Evolutionary conservation across 2,329 filamentous ascomycete genomes (phyloP).

Genomic region (Zasmidium cellare): DNA sequence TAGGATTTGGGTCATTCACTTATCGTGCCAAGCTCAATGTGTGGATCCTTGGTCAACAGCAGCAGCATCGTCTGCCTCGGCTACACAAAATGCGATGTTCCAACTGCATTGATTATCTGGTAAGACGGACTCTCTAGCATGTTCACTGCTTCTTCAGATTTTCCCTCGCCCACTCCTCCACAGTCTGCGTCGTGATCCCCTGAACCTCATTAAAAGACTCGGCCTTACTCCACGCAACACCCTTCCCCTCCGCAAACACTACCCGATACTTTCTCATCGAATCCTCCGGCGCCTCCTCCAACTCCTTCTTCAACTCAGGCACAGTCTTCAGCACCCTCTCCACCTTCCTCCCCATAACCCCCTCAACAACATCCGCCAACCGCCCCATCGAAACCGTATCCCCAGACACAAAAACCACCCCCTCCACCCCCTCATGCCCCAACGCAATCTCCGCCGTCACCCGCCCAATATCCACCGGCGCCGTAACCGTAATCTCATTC

Average conservation of each 20-base stretch:
- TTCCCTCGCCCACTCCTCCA: conserved; percentile 41
- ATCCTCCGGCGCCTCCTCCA: conserved; percentile 50
- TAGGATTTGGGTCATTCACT: no score
- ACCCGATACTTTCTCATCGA: conserved; percentile 60
- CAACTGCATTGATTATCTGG: no score
- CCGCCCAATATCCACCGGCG: conserved; percentile 63
- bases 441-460: conserved; percentile 59
- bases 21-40: no score
- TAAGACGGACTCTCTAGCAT: no score
- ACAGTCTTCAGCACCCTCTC: conserved; percentile 53
- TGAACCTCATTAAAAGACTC: conserved; percentile 55
- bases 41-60: no score
- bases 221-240: conserved; percentile 59
- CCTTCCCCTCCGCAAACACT: conserved; percentile 60
- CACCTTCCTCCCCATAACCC: conserved; percentile 44
- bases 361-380: conserved; percentile 53
- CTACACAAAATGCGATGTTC: no score
- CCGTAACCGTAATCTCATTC: conserved; percentile 62
- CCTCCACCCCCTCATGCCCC: conserved; percentile 35
- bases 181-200: conserved; percentile 47
- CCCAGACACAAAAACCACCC: conserved; percentile 61
- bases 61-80: no score
- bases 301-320: conserved; percentile 45
- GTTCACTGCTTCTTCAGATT: conserved; percentile 6
- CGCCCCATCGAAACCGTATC: conserved; percentile 61